Evolutionary conservation across 768 basidiomycete genomes (phyloP), one percentile per base, ranked within the genome.

Genomic region (Amanita fuliginea): DNA sequence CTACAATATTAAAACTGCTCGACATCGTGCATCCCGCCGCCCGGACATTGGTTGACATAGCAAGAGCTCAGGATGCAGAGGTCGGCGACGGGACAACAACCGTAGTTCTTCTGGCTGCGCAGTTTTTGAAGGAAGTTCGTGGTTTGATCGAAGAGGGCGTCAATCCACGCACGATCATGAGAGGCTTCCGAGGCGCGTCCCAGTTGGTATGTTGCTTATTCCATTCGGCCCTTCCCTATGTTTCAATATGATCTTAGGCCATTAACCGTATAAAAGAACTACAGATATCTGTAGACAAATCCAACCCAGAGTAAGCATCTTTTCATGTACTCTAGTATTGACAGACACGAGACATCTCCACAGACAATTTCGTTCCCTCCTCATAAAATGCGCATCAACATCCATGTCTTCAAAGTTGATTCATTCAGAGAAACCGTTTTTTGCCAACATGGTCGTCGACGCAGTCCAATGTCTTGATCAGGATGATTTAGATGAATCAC

Each of bases 351-450:
- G 61, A 46, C 60, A 51, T 53, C 47, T 55, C 47, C 22, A 6
- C 57, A 98, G 95, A 56, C 80, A 80, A 57, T 96, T 98, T 78
- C 92, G 83, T 42, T 89, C 93, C 54, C 81, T 98, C 19, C 78
- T 98, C 30, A 75, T 96, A 57, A 94, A 96, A 72, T 96, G 93
- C 66, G 96, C 96, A 22, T 85, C 93, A 22, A 99, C 96, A 3
- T 95, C 96, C n/a, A 97, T 98, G 95, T 98, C 96, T 13, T 98
- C 95, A 53, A 99, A 98, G 67, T 80, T 98, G 53, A 97, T 99
- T 58, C 95, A 97, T 64, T 92, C 91, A 11, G 91, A 97, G 69
- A 98, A 96, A 61, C 96, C 95, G 1, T 98, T 98, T 72, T 99
- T 99, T 73, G 89, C 94, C 9, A 81, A 86, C 55, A 98, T 99